phyloP scores from a whole-genome alignment of 2,329 filamentous ascomycete genomes.

The Fusarium graminum region DNA sequence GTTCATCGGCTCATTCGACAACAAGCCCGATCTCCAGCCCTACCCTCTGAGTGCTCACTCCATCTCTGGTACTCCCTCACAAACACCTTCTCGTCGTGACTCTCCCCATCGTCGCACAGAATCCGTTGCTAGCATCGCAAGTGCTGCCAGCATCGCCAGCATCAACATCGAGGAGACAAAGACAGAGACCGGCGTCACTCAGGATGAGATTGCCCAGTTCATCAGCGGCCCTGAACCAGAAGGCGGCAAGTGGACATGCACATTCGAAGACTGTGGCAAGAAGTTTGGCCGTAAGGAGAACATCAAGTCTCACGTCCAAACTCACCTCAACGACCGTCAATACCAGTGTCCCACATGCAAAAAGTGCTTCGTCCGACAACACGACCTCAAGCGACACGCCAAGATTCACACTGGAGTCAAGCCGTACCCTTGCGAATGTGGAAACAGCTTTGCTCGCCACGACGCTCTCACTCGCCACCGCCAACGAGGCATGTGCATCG shows the following conservation, averaged over 20 bases:
- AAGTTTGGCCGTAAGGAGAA: slow-evolving; percentile 98
- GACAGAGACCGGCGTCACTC: slow-evolving; percentile 85
- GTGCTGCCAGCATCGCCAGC: slow-evolving; percentile 70
- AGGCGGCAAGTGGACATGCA: slow-evolving; percentile 85
- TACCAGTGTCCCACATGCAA: slow-evolving; percentile 93
- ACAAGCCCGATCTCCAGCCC: slow-evolving; percentile 58
- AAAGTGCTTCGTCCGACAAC: slow-evolving; percentile 96
- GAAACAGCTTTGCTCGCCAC: slow-evolving; percentile 93
- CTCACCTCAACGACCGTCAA: slow-evolving; percentile 94
- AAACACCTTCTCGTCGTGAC: slow-evolving; percentile 38
- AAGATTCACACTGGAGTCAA: slow-evolving; percentile 98
- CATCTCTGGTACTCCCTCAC: slow-evolving; percentile 37
- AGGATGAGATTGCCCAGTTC: slow-evolving; percentile 83
- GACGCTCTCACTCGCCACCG: slow-evolving; percentile 95
- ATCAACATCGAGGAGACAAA: slow-evolving; percentile 75
- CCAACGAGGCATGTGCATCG: slow-evolving; percentile 96
- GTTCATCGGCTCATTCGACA: slow-evolving; percentile 59
- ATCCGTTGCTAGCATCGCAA: slow-evolving; percentile 69
- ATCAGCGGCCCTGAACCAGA: slow-evolving; percentile 78
- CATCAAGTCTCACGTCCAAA: slow-evolving; percentile 98
- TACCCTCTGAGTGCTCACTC: slow-evolving; percentile 42
- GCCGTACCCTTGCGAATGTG: slow-evolving; percentile 93
- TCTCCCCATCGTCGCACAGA: slow-evolving; percentile 68
- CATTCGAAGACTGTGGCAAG: slow-evolving; percentile 85
- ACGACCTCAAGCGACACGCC: slow-evolving; percentile 95